These are phyloP conservation scores for Tylopilus cervinicoccineus DNA, from an alignment of 768 basidiomycete species.

Conservation along the genomic window DNA sequence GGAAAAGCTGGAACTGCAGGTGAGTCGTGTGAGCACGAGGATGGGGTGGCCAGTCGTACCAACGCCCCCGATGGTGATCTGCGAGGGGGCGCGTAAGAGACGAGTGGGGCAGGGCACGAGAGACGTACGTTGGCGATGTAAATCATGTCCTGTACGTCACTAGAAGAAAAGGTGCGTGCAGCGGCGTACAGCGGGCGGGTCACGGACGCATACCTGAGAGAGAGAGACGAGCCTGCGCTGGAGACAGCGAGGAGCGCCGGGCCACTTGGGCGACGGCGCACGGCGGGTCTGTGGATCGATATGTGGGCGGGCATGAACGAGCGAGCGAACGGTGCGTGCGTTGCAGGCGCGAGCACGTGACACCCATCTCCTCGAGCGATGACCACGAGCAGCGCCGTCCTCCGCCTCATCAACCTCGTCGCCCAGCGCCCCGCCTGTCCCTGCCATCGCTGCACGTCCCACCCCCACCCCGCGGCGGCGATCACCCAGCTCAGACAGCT, in stretches of 20 bases:
- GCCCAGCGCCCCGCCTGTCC: slow-evolving; percentile 74
- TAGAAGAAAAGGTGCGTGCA: slow-evolving; percentile 31
- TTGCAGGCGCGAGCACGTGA: slow-evolving; percentile 5
- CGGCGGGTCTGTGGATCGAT: slow-evolving; percentile 38
- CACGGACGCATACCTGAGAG: slow-evolving; percentile 25
- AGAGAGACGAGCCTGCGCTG: slow-evolving; percentile 22
- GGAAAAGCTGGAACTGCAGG: slow-evolving; percentile 46
- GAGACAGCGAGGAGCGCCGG: slow-evolving; percentile 17
- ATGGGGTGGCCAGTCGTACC: slow-evolving; percentile 36
- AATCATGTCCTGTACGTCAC: slow-evolving; percentile 71
- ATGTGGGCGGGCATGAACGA: slow-evolving; percentile 40
- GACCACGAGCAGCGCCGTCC: slow-evolving; percentile 61
- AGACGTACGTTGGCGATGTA: slow-evolving; percentile 71
- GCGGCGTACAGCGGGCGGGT: too few relatives aligned
- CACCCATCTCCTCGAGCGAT: slow-evolving; percentile 4
- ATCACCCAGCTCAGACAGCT: slow-evolving; percentile 64
- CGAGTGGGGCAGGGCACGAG: not conserved
- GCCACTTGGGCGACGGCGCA: slow-evolving; percentile 39
- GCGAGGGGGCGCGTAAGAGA: slow-evolving; percentile 8
- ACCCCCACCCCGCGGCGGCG: slow-evolving; percentile 35
- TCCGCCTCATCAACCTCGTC: slow-evolving; percentile 66
- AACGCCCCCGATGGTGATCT: slow-evolving; percentile 65
- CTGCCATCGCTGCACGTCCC: slow-evolving; percentile 64
- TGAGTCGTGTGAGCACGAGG: not conserved
- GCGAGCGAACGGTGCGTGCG: not conserved